Percentiles rank a stretch among this genome's conserved stretches.
These are phyloP conservation scores for Calophaca sinica DNA, from an alignment of 306 rosid species.

Conservation along the genomic window DNA sequence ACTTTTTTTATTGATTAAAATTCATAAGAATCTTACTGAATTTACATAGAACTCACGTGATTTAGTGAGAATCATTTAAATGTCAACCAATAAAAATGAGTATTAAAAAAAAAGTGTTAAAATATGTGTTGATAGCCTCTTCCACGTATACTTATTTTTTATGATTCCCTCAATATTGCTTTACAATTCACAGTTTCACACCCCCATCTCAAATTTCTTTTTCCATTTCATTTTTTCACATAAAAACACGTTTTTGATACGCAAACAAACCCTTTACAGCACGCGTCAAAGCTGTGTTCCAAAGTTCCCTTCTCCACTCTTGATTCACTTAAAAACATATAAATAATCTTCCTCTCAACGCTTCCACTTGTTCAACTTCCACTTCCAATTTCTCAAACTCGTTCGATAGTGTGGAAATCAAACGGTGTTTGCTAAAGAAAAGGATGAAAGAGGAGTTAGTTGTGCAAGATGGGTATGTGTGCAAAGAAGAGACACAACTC, in stretches of 20 bases:
- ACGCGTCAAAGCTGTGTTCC: neutral
- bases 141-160: too few relatives aligned
- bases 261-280: neutral
- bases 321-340: neutral
- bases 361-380: neutral
- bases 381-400: neutral
- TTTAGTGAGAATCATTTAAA: too few relatives aligned
- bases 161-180: too few relatives aligned
- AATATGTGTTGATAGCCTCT: too few relatives aligned
- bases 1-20: too few relatives aligned
- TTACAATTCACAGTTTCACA: too few relatives aligned
- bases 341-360: slow-evolving; percentile 3
- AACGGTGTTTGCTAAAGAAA: neutral
- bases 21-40: too few relatives aligned
- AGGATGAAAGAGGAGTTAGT: slow-evolving; percentile 55
- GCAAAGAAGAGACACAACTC: slow-evolving; percentile 63
- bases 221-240: too few relatives aligned
- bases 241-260: neutral
- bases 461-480: slow-evolving; percentile 58
- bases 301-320: neutral
- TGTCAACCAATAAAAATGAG: too few relatives aligned
- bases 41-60: too few relatives aligned
- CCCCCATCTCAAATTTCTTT: too few relatives aligned
- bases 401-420: neutral
- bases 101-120: too few relatives aligned